These are phyloP conservation scores for Micractinium sp. DNA, from an alignment of 139 green algal species.

Conservation along the genomic window DNA sequence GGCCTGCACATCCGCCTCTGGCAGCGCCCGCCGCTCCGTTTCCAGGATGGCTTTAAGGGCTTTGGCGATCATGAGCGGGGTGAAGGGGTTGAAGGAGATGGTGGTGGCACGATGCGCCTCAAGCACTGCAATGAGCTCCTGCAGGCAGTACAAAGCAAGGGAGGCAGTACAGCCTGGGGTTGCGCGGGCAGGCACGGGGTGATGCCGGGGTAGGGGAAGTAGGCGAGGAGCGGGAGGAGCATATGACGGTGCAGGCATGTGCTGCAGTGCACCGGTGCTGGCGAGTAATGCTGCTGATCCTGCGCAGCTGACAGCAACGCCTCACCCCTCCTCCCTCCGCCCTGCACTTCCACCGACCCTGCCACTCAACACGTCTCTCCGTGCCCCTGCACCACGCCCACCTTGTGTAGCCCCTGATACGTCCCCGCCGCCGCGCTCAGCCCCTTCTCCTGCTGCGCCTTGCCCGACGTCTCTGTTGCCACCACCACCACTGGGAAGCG, in stretches of 20 bases:
- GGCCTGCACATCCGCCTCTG: constrained; percentile 8
- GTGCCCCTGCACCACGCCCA: constrained; percentile 9
- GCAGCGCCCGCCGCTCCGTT: constrained; percentile 30
- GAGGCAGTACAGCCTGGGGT: no score
- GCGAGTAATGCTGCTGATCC: background rate
- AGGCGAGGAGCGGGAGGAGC: no score
- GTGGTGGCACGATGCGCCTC: constrained; percentile 45
- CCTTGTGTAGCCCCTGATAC: constrained; percentile 67
- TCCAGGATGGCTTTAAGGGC: constrained; percentile 41
- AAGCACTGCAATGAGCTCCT: constrained; percentile 69
- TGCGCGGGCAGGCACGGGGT: background rate
- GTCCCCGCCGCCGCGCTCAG: constrained; percentile 29
- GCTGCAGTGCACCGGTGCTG: background rate
- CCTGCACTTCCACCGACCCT: no score
- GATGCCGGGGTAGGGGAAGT: background rate
- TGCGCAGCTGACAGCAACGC: no score
- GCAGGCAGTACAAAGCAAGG: background rate
- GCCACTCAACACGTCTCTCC: no score
- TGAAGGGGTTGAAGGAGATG: constrained; percentile 79
- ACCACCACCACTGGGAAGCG: constrained; percentile 69
- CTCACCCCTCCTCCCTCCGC: no score
- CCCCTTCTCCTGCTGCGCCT: constrained; percentile 14
- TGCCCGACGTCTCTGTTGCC: constrained; percentile 55
- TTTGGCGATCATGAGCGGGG: constrained; percentile 35
- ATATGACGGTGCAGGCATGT: background rate